Percentiles rank a stretch among this genome's conserved stretches.
phyloP scores from a whole-genome alignment of 2,329 filamentous ascomycete species.

The Botrytis galanthina region DNA sequence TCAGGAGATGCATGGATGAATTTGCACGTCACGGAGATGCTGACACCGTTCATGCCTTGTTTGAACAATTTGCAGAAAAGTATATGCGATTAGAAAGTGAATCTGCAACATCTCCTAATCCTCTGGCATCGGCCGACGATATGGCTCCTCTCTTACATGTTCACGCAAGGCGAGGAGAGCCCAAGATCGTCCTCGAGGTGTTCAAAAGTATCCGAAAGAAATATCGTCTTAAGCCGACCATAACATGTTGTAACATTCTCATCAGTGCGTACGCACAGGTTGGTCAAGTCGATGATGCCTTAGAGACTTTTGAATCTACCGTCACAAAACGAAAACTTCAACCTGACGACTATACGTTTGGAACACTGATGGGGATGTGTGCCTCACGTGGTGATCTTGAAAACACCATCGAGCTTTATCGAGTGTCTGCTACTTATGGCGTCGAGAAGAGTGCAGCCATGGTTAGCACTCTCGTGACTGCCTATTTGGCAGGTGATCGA shows the following conservation, averaged over 20 bases:
- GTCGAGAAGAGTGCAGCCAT: constrained; percentile 56
- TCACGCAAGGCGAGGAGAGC: constrained; percentile 67
- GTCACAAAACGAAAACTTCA: constrained; percentile 43
- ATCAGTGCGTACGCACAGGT: constrained; percentile 67
- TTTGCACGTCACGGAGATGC: constrained; percentile 49
- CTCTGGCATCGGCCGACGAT: constrained; percentile 27
- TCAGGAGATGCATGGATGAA: constrained; percentile 40
- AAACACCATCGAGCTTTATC: constrained; percentile 63
- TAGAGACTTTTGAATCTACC: constrained; percentile 63
- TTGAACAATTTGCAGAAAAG: constrained; percentile 40
- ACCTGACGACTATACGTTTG: constrained; percentile 65
- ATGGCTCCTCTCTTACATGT: constrained; percentile 65
- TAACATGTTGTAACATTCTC: constrained; percentile 71
- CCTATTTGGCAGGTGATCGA: constrained; percentile 59
- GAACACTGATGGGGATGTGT: constrained; percentile 70
- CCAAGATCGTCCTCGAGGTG: constrained; percentile 55
- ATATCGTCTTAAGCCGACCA: constrained; percentile 56
- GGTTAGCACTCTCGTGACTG: constrained; percentile 64
- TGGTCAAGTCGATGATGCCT: constrained; percentile 64
- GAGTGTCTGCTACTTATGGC: constrained; percentile 54
- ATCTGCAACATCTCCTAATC: neutral
- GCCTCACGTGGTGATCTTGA: constrained; percentile 71
- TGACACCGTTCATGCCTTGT: constrained; percentile 44
- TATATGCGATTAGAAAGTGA: constrained; percentile 19
- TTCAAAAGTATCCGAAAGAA: constrained; percentile 60